Conservation (phyloP, 768 basidiomycete genomes). For the Astraeus odoratus region DNA sequence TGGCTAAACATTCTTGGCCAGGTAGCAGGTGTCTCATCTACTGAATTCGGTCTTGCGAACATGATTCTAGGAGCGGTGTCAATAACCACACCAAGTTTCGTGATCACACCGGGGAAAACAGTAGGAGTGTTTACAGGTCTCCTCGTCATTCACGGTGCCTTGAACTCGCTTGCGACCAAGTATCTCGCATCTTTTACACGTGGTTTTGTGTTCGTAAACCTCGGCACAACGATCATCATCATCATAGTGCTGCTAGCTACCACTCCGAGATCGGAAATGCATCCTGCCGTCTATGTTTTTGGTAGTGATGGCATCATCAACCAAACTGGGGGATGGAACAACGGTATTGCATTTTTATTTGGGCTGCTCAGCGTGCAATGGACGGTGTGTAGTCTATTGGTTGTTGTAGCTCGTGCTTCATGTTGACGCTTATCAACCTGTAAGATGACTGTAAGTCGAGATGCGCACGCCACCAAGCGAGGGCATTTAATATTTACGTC, state of each 20-base stretch:
- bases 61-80: constrained; percentile 76
- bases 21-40: constrained; percentile 79
- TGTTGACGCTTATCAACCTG: not conserved
- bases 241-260: constrained; percentile 78
- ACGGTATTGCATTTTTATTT: constrained; percentile 77
- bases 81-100: constrained; percentile 1
- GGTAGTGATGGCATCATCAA: constrained; percentile 69
- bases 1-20: constrained; percentile 85
- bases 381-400: constrained; percentile 47
- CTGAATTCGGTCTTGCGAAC: constrained; percentile 72
- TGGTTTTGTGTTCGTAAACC: constrained; percentile 81
- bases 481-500: not conserved
- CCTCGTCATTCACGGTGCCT: constrained; percentile 62
- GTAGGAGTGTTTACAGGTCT: constrained; percentile 75
- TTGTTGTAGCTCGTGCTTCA: not conserved
- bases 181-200: constrained; percentile 68
- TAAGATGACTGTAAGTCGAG: constrained; percentile 48
- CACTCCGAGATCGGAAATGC: constrained; percentile 71
- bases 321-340: constrained; percentile 72
- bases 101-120: constrained; percentile 46
- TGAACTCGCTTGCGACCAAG: constrained; percentile 70
- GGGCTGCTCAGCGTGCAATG: constrained; percentile 84
- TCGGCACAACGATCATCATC: constrained; percentile 77
- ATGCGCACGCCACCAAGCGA: no score
- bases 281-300: constrained; percentile 74